Conservation (phyloP, 495 filamentous ascomycete genomes). For the Emericellopsis terricola region DNA sequence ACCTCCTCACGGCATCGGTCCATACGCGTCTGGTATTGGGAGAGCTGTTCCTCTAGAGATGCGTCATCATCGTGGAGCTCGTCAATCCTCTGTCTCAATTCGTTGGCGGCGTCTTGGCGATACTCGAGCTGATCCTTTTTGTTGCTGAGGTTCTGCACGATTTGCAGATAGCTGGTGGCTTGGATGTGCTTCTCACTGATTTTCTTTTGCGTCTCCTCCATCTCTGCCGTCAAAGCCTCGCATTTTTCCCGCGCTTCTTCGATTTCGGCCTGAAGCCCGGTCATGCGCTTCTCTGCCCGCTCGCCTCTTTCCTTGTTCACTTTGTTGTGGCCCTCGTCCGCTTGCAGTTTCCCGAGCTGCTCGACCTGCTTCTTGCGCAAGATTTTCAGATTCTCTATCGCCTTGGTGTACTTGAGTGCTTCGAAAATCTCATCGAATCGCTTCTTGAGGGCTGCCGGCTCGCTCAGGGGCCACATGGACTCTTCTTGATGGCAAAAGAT, state of each 20-base stretch:
- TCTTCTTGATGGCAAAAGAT: conserved; percentile 99
- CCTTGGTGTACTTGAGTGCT: conserved; percentile 89
- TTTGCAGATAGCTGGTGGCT: conserved; percentile 26
- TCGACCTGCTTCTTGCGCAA: conserved; percentile 69
- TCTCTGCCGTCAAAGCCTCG: conserved; percentile 30
- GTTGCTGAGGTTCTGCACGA: conserved; percentile 49
- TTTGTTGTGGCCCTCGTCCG: conserved; percentile 58
- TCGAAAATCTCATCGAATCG: conserved; percentile 97
- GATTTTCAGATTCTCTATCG: conserved; percentile 80
- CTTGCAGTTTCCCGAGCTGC: conserved; percentile 49
- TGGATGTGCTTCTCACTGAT: conserved; percentile 24
- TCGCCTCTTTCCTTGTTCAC: conserved; percentile 78
- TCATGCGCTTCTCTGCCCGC: conserved; percentile 40
- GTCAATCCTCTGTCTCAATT: conserved; percentile 49
- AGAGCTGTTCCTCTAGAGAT: conserved; percentile 55
- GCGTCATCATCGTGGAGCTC: conserved; percentile 65
- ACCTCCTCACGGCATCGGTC: conserved; percentile 42
- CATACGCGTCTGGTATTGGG: conserved; percentile 63
- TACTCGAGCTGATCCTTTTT: conserved; percentile 52
- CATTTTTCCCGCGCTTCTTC: conserved; percentile 41
- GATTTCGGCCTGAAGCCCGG: conserved; percentile 54
- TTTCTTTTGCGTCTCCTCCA: conserved; percentile 18
- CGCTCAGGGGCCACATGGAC: conserved; percentile 94
- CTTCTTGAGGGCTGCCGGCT: conserved; percentile 69
- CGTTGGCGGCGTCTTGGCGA: conserved; percentile 41